Evolutionary conservation across 495 filamentous ascomycete genomes (phyloP), one percentile per base, ranked within the genome.

Genomic region (Hypoxylon crocopeplum): DNA sequence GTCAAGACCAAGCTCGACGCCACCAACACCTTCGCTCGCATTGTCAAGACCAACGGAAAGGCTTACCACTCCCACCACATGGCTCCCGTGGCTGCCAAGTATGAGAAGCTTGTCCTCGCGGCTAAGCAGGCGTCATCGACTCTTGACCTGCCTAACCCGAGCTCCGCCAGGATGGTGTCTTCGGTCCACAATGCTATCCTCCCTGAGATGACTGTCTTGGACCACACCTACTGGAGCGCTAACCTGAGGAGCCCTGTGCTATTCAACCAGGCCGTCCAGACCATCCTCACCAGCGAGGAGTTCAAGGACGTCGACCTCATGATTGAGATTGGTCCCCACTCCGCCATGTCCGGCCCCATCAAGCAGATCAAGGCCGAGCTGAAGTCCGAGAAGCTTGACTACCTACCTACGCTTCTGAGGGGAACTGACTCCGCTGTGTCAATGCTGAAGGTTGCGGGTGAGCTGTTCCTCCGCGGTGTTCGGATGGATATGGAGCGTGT

Each of bases 11-110:
- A 38, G 1, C 60, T 83, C 3, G 59, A 74, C n/a, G 32, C 44
- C 2, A 51, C 67, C 5, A 48, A 42, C 2, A 25, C 76, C 17
- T 82, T 82, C 44, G 66, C 68, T 2, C 71, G 79, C 5, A 3
- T 66, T 21, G 46, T 84, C 2, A 68, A 70, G 33, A 75, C 79
- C 1, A 66, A 71, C 13, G 69, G 68, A 1, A 61, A 64, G 12
- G 82, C 83, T 1, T 86, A 86, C 49, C 83, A 84, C 53, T 79
- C 78, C 0, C 73, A 73, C n/a, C 79, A 77, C 48, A 84, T 85
- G 81, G 21, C 29, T 0, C 39, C 48, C 0, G 59, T 77, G 29
- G 67, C 64, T 0, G 36, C 49, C n/a, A 32, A 52, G 7, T 83
- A 80, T 56, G 44, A 60, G 13, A 30, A 64, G 1, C 61, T 74